Evolutionary conservation across 768 basidiomycete species (phyloP).

Genomic region (Lactifluus rugatus): DNA sequence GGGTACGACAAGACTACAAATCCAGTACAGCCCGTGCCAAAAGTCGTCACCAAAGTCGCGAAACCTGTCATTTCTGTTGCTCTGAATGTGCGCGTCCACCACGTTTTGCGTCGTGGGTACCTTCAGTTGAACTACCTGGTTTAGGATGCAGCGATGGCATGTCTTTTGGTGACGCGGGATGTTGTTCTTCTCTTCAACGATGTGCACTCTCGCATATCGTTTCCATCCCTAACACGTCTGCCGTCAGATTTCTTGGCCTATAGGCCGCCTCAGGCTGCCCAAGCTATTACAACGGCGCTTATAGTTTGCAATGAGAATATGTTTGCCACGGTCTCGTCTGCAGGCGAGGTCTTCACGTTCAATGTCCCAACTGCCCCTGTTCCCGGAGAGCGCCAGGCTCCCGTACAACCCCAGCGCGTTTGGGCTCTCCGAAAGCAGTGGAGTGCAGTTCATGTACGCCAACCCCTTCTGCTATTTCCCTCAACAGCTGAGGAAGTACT

Average conservation of each 20-base stretch:
- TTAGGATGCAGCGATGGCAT: slow-evolving; percentile 76
- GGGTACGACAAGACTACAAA: slow-evolving; percentile 74
- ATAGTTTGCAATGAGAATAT: slow-evolving; percentile 68
- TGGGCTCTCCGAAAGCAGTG: slow-evolving; percentile 87
- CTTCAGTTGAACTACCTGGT: background rate
- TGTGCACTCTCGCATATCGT: slow-evolving; percentile 60
- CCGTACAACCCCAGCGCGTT: slow-evolving; percentile 71
- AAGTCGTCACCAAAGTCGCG: slow-evolving; percentile 70
- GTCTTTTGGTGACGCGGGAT: slow-evolving; percentile 68
- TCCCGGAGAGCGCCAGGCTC: slow-evolving; percentile 30
- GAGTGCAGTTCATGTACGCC: slow-evolving; percentile 63
- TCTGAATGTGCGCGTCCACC: slow-evolving; percentile 51
- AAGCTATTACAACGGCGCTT: slow-evolving; percentile 65
- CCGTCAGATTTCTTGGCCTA: slow-evolving; percentile 38
- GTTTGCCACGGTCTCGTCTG: slow-evolving; percentile 74
- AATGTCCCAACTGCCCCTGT: slow-evolving; percentile 26
- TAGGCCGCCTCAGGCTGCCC: slow-evolving; percentile 67
- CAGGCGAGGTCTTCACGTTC: slow-evolving; percentile 91
- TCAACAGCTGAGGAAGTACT: background rate
- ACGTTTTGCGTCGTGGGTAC: background rate
- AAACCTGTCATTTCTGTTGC: slow-evolving; percentile 63
- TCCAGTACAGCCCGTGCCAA: slow-evolving; percentile 65
- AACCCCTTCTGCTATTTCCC: background rate
- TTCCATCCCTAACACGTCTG: slow-evolving; percentile 55
- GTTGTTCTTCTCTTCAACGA: slow-evolving; percentile 81